Conservation (phyloP, 2,329 filamentous ascomycete species). For the Colletotrichum godetiae region DNA sequence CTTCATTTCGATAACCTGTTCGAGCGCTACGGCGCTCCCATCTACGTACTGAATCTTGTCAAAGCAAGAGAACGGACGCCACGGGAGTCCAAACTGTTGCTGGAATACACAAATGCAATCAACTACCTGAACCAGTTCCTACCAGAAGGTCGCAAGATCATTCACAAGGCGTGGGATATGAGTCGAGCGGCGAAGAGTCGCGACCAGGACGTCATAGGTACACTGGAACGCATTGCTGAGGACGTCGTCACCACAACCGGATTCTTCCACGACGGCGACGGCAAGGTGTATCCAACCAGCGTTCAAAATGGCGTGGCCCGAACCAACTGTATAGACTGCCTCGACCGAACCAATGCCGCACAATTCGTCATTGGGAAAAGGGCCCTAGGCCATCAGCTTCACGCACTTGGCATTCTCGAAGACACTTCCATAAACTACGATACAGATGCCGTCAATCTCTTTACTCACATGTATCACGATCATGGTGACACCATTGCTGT, state of each 20-base stretch:
- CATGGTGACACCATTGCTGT: constrained; percentile 98
- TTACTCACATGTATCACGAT: constrained; percentile 98
- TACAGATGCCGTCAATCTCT: constrained; percentile 93
- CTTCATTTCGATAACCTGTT: constrained; percentile 97
- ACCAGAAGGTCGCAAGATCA: constrained; percentile 84
- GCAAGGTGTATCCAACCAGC: constrained; percentile 70
- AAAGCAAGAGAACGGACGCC: constrained; percentile 89
- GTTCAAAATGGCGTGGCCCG: constrained; percentile 93
- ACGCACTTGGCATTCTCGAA: constrained; percentile 88
- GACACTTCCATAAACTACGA: constrained; percentile 88
- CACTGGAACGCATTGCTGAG: constrained; percentile 88
- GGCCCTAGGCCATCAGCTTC: constrained; percentile 90
- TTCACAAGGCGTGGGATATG: constrained; percentile 98
- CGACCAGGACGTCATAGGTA: constrained; percentile 94
- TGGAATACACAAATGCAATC: constrained; percentile 88
- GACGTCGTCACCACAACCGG: constrained; percentile 87
- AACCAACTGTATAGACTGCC: constrained; percentile 97
- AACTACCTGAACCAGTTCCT: constrained; percentile 95
- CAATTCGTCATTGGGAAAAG: constrained; percentile 98
- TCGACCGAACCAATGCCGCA: constrained; percentile 96
- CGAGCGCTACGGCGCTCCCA: constrained; percentile 88
- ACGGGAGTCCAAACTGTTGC: constrained; percentile 88
- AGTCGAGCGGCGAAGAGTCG: constrained; percentile 91
- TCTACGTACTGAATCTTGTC: constrained; percentile 93
- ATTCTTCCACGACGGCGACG: constrained; percentile 94